phyloP scores from a whole-genome alignment of 805 yeast species.

The Isabelozyma heimii region DNA sequence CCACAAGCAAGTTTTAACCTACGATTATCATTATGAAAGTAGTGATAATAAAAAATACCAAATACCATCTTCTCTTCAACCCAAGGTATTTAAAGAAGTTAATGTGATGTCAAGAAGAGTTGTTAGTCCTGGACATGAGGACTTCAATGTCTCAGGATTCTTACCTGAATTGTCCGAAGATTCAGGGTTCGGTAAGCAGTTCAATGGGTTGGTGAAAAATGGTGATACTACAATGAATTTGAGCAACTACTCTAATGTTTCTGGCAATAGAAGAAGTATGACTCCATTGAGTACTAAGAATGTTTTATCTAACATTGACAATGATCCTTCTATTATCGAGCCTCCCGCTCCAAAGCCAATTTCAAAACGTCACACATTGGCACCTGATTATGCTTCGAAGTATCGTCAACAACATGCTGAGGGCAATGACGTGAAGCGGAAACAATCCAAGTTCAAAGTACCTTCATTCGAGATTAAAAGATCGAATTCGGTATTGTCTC shows the following conservation, averaged over 20 bases:
- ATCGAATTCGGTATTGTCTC: constrained; percentile 31
- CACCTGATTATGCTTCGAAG: not conserved
- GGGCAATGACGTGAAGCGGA: not conserved
- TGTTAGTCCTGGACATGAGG: constrained; percentile 43
- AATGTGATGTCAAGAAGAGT: constrained; percentile 41
- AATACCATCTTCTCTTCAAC: constrained; percentile 25
- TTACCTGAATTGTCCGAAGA: constrained; percentile 48
- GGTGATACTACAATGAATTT: constrained; percentile 7
- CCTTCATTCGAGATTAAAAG: constrained; percentile 43
- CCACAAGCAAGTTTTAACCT: constrained; percentile 6
- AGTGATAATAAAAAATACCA: constrained; percentile 16
- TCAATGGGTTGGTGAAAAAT: constrained; percentile 28
- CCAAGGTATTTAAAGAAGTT: constrained; percentile 36
- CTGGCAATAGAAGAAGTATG: constrained; percentile 17
- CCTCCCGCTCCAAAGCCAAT: constrained; percentile 3
- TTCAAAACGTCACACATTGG: not conserved
- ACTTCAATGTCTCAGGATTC: constrained; percentile 37
- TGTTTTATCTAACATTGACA: constrained; percentile 23
- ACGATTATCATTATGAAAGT: constrained; percentile 3
- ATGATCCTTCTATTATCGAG: constrained; percentile 1
- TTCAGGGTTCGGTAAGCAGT: constrained; percentile 47
- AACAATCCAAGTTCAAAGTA: constrained; percentile 32
- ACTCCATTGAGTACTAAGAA: constrained; percentile 28
- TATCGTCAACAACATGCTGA: not conserved
- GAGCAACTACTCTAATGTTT: constrained; percentile 10